Evolutionary conservation across 1,284 basidiomycete species (phyloP).

Genomic region (Naganishia albida): DNA sequence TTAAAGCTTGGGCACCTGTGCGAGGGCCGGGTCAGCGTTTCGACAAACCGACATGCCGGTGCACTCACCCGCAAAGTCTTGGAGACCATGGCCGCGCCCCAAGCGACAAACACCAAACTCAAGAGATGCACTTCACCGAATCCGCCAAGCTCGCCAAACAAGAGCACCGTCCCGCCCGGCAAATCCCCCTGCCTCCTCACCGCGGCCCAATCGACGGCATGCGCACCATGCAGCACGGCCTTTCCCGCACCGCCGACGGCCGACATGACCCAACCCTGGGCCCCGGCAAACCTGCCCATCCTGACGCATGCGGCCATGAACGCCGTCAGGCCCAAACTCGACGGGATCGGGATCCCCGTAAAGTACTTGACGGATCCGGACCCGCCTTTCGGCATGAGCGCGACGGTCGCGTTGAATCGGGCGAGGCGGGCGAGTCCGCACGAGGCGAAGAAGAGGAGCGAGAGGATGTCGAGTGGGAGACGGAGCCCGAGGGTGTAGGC

Average conservation of each 20-base stretch:
- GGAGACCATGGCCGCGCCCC: slow-evolving; percentile 93
- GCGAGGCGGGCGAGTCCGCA: slow-evolving; percentile 94
- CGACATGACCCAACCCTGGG: slow-evolving; percentile 56
- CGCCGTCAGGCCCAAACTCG: slow-evolving; percentile 77
- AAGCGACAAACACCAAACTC: slow-evolving; percentile 70
- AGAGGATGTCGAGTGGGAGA: slow-evolving; percentile 82
- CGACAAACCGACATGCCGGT: background rate
- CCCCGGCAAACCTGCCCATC: slow-evolving; percentile 77
- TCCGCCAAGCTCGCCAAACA: slow-evolving; percentile 72
- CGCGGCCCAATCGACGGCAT: slow-evolving; percentile 27
- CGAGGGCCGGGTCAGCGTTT: background rate
- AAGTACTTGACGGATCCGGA: slow-evolving; percentile 92
- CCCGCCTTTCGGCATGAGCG: slow-evolving; percentile 83
- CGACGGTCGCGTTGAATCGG: slow-evolving; percentile 97
- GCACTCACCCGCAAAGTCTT: slow-evolving; percentile 74
- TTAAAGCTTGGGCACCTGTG: slow-evolving; percentile 25
- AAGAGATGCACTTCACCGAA: slow-evolving; percentile 77
- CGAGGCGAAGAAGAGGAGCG: slow-evolving; percentile 88
- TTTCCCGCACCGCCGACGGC: background rate
- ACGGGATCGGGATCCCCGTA: slow-evolving; percentile 96
- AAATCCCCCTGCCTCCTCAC: slow-evolving; percentile 51
- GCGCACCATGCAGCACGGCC: background rate
- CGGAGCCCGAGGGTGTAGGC: slow-evolving; percentile 90
- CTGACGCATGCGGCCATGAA: slow-evolving; percentile 79
- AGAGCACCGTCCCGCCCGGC: slow-evolving; percentile 69